Percentiles rank a stretch among this genome's conserved stretches.
phyloP scores from a whole-genome alignment of 345 rosid species.

The Hibiscus tridactylites region DNA sequence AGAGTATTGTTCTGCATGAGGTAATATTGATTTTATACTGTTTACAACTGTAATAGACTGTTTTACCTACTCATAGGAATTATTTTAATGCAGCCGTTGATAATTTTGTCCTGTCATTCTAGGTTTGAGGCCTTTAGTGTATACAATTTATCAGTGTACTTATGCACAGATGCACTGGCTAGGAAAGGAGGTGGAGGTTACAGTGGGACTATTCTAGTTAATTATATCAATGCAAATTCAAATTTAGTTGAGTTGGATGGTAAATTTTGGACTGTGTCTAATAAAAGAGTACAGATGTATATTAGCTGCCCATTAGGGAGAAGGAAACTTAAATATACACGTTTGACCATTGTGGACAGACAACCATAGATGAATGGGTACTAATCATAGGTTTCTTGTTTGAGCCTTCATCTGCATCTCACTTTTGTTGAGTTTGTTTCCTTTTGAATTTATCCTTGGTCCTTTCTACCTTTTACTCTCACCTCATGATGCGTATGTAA shows the following conservation, averaged over 20 bases:
- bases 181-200: background rate
- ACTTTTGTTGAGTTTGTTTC: background rate
- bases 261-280: background rate
- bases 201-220: background rate
- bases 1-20: slow-evolving; percentile 65
- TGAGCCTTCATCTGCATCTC: background rate
- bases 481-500: background rate
- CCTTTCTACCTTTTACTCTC: background rate
- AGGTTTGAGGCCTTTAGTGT: background rate
- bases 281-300: background rate
- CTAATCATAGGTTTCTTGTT: background rate
- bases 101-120: background rate
- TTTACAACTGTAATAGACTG: background rate
- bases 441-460: slow-evolving; percentile 2
- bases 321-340: background rate
- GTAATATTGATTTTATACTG: slow-evolving; percentile 23
- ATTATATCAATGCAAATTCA: background rate
- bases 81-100: background rate
- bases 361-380: background rate
- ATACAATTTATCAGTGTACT: background rate
- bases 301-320: background rate
- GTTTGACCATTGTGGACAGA: background rate
- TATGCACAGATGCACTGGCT: background rate
- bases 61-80: background rate
- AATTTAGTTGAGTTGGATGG: slow-evolving; percentile 1